Evolutionary conservation across 805 yeast species (phyloP), one percentile per base, ranked within the genome.

Genomic region (Ogataea philodendri): DNA sequence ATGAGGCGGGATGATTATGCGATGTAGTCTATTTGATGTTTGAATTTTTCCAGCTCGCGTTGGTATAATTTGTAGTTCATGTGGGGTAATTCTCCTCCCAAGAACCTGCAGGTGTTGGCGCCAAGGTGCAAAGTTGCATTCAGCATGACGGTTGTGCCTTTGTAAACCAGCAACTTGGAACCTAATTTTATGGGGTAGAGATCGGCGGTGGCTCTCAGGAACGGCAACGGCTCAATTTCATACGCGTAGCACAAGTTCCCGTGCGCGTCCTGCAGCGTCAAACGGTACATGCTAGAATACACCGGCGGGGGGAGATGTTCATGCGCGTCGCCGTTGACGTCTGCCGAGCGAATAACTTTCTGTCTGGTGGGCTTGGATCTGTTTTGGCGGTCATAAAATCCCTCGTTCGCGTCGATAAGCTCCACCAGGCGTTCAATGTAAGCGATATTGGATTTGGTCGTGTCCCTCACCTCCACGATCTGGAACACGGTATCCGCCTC

Each of bases 191-290:
- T 70, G 15, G 70, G 70, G 29, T 50, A 54, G 9, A 51, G 25
- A 9, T 51, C 30, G 35, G 39, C 31, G 37, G 44, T 36, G 5
- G 41, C 20, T 35, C 60, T 36, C 37, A 78, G 51, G 57, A 81
- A 79, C 1, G 66, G 55, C 23, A 82, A 48, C 23, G 72, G 70
- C 33, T 72, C 76, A 11, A 66, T 44, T 48, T 81, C 88, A 26
- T 78, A 66, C 0, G 77, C 93, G 51, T 67, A 80, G 37, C 72
- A 65, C 11, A 70, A 53, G 27, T 71, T 69, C 3, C 79, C 78
- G 11, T 44, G 41, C 9, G 62, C 52, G 45, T 79, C 87, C 50
- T 74, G 79, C 19, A 84, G 53, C 0, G 79, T 70, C 14, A 84
- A 55, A 45, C 79, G 81, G 52, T 63, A 80, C 1, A 69, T 59